Conservation (phyloP, 2,329 filamentous ascomycete genomes). For the Xylaria sp. region DNA sequence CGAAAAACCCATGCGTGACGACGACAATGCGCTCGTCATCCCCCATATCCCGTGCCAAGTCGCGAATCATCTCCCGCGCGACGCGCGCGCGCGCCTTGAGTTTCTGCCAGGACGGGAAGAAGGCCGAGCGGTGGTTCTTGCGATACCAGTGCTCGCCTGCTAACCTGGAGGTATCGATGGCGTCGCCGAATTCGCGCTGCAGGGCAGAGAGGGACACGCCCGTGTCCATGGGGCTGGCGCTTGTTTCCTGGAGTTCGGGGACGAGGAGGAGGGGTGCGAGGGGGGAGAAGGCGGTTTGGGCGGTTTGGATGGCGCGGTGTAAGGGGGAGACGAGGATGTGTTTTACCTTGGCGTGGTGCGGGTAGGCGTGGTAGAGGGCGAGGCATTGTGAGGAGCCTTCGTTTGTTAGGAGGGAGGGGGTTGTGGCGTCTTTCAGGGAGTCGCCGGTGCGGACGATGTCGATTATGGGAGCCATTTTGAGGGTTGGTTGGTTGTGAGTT, state of each 20-base stretch:
- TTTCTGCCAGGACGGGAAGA: neutral
- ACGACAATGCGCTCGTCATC: conserved; percentile 7
- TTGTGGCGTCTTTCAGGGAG: neutral
- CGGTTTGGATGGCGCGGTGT: neutral
- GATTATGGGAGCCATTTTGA: conserved; percentile 4
- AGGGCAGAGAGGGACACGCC: neutral
- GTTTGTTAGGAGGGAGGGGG: neutral
- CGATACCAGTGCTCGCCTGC: neutral
- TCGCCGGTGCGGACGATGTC: conserved; percentile 5
- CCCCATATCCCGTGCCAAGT: neutral
- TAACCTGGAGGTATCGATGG: neutral
- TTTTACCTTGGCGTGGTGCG: neutral
- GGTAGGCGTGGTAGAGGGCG: neutral
- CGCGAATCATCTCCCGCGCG: neutral
- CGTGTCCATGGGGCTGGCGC: neutral
- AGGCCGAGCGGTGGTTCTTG: neutral
- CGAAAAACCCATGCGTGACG: neutral
- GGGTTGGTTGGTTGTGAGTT: too few relatives aligned
- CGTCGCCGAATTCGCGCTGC: neutral
- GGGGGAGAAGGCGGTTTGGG: neutral
- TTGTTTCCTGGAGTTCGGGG: neutral
- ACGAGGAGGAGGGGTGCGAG: neutral
- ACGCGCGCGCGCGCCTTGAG: neutral
- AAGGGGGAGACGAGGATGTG: conserved; percentile 2
- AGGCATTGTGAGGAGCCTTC: neutral